phyloP scores from a whole-genome alignment of 2,329 filamentous ascomycete species.

The Fonsecaea pugnacius region DNA sequence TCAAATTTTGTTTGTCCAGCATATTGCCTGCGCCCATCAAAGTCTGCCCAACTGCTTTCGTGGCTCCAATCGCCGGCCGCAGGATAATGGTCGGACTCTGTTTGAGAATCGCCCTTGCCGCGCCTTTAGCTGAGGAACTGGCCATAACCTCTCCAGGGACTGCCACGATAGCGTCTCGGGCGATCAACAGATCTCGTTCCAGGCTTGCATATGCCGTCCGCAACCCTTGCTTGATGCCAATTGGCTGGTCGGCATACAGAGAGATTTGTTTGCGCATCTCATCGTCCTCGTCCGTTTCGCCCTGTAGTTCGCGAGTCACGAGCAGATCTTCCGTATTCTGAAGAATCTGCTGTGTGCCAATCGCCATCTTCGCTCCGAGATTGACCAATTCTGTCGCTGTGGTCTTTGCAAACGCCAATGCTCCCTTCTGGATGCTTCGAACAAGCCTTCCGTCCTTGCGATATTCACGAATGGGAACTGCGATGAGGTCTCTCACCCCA shows the following conservation, averaged over 20 bases:
- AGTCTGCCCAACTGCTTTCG: constrained; percentile 84
- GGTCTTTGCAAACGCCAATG: constrained; percentile 84
- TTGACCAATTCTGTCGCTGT: constrained; percentile 95
- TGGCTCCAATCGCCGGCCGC: constrained; percentile 85
- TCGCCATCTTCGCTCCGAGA: constrained; percentile 88
- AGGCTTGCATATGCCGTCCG: constrained; percentile 81
- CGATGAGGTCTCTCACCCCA: constrained; percentile 82
- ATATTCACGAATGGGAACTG: constrained; percentile 90
- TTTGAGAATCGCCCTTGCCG: constrained; percentile 75
- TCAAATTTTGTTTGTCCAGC: constrained; percentile 79
- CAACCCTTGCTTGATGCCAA: constrained; percentile 84
- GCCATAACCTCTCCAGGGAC: constrained; percentile 92
- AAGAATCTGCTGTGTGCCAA: constrained; percentile 91
- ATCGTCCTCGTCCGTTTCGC: constrained; percentile 66
- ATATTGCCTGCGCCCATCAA: constrained; percentile 90
- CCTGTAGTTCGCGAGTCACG: constrained; percentile 49
- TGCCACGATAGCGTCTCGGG: constrained; percentile 89
- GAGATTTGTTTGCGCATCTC: constrained; percentile 80
- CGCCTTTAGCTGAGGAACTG: constrained; percentile 77
- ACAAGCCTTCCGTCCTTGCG: constrained; percentile 91
- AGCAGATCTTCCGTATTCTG: constrained; percentile 86
- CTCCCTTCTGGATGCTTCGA: constrained; percentile 88
- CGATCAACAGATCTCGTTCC: constrained; percentile 82
- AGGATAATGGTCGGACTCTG: constrained; percentile 93
- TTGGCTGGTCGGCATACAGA: constrained; percentile 90